Conservation (phyloP, 768 basidiomycete genomes). For the Omphalotus guepiniiformis region DNA sequence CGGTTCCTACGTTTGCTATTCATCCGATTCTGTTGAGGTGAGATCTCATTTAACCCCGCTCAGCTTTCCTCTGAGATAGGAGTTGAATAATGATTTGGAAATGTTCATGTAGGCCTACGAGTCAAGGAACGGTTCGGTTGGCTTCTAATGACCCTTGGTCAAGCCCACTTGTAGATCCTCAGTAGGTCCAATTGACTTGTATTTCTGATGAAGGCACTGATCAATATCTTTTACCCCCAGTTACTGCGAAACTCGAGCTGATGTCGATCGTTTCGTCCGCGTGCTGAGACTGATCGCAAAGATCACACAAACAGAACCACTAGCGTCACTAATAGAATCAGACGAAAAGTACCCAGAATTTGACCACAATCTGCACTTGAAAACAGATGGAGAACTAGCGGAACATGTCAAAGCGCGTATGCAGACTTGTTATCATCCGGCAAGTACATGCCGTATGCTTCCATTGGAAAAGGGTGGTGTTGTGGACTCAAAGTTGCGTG, state of each 20-base stretch:
- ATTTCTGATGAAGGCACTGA: background rate
- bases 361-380: slow-evolving; percentile 30
- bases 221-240: slow-evolving; percentile 15
- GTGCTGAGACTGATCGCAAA: slow-evolving; percentile 30
- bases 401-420: slow-evolving; percentile 35
- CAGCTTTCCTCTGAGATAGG: background rate
- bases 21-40: slow-evolving; percentile 35
- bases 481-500: slow-evolving; percentile 28
- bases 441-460: slow-evolving; percentile 44
- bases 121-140: slow-evolving; percentile 32
- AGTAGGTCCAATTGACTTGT: slow-evolving; percentile 20
- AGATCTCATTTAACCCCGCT: no score
- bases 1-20: slow-evolving; percentile 33
- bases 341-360: slow-evolving; percentile 26
- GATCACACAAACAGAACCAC: slow-evolving; percentile 32
- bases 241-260: slow-evolving; percentile 34
- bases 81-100: slow-evolving; percentile 1
- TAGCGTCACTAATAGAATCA: slow-evolving; percentile 28
- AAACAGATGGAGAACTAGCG: slow-evolving; percentile 34
- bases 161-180: slow-evolving; percentile 34
- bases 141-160: slow-evolving; percentile 35
- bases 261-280: slow-evolving; percentile 34
- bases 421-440: slow-evolving; percentile 44
- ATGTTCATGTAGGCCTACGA: slow-evolving; percentile 30
- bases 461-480: slow-evolving; percentile 31